These are phyloP conservation scores for Leucocoprinus sp. DNA, from an alignment of 768 basidiomycete species.

Conservation along the genomic window DNA sequence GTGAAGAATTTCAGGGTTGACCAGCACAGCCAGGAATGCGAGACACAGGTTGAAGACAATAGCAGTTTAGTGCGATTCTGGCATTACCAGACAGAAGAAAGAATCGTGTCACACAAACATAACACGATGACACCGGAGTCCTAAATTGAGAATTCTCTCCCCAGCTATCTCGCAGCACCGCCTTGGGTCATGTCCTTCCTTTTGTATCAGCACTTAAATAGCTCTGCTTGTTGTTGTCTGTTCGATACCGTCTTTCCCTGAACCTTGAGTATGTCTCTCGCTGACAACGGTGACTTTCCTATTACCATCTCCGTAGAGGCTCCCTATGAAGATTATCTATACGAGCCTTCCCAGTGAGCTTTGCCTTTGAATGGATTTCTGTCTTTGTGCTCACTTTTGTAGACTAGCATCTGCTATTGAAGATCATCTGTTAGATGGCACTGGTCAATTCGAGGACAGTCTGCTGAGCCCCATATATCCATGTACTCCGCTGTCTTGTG, in stretches of 20 bases:
- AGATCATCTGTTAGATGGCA: not conserved
- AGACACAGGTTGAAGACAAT: not conserved
- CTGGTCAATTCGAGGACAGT: not conserved
- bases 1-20: not conserved
- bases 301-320: slow-evolving; percentile 3
- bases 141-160: no score
- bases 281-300: not conserved
- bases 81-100: not conserved
- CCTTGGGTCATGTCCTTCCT: not conserved
- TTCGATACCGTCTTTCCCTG: not conserved
- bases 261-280: no score
- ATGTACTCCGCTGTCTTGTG: not conserved
- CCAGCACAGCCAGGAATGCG: not conserved
- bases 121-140: not conserved
- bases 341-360: not conserved
- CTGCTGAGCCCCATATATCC: not conserved
- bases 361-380: no score
- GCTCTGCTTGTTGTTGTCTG: not conserved
- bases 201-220: not conserved
- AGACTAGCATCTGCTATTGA: not conserved
- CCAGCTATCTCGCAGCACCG: not conserved
- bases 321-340: not conserved
- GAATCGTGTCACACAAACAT: not conserved
- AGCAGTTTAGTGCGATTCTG: not conserved
- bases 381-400: not conserved